phyloP scores from a whole-genome alignment of 306 rosid species.

The Cicer cuneatum region DNA sequence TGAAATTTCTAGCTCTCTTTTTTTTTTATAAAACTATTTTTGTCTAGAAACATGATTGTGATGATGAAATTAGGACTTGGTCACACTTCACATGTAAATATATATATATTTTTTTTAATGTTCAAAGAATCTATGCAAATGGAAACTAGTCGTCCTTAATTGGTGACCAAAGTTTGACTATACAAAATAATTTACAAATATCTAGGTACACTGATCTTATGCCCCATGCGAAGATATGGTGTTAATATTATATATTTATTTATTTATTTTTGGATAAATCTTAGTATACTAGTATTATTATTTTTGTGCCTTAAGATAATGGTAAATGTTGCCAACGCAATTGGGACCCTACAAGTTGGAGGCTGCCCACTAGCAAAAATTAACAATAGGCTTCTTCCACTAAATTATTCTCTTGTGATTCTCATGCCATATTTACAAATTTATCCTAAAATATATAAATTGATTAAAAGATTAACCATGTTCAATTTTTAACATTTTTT shows the following conservation, averaged over 20 bases:
- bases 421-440: not conserved
- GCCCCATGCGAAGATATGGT: slow-evolving; percentile 41
- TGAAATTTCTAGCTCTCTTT: not conserved
- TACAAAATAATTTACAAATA: slow-evolving; percentile 28
- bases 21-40: not conserved
- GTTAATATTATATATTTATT: too few relatives aligned
- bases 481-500: slow-evolving; percentile 31
- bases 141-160: slow-evolving; percentile 44
- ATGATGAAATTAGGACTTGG: slow-evolving; percentile 36
- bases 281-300: not conserved
- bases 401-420: slow-evolving; percentile 30
- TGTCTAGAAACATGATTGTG: slow-evolving; percentile 36
- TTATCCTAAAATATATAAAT: not conserved
- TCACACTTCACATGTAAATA: slow-evolving; percentile 2
- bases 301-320: slow-evolving; percentile 1
- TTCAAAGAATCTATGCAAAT: slow-evolving; percentile 45
- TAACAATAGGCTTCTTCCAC: slow-evolving; percentile 31
- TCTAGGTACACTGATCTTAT: slow-evolving; percentile 41
- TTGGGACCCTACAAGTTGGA: slow-evolving; percentile 39
- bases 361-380: slow-evolving; percentile 38
- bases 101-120: not conserved
- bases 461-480: slow-evolving; percentile 33
- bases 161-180: slow-evolving; percentile 39
- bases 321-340: slow-evolving; percentile 22
- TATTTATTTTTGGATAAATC: not conserved